Conservation (phyloP, 2,329 filamentous ascomycete genomes). For the Cryphonectria radicalis region DNA sequence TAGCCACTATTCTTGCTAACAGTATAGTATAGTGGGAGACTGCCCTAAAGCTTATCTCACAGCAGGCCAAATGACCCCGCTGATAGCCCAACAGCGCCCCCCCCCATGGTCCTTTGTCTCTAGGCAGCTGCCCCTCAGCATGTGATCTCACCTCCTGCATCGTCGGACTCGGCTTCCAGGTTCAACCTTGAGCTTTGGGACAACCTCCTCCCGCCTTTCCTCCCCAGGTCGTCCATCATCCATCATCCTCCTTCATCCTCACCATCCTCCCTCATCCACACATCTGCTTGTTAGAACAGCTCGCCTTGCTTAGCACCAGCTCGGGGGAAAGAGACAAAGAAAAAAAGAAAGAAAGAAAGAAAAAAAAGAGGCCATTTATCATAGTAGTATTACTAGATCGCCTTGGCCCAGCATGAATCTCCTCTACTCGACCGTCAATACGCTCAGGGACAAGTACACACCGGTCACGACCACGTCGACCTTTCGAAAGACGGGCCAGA, state of each 20-base stretch:
- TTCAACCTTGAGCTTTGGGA: too few species aligned
- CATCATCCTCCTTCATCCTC: too few species aligned
- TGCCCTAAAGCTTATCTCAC: too few species aligned
- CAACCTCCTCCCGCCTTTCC: too few species aligned
- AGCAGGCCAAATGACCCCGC: neutral
- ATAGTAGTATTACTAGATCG: neutral
- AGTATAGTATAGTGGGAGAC: too few species aligned
- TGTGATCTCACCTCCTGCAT: slow-evolving; percentile 26
- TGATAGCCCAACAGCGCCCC: too few species aligned
- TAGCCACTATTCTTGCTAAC: neutral
- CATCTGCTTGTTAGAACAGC: neutral
- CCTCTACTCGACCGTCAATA: slow-evolving; percentile 61
- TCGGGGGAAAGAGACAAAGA: too few species aligned
- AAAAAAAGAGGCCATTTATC: neutral
- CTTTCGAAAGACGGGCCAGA: slow-evolving; percentile 91
- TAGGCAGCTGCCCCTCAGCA: slow-evolving; percentile 19
- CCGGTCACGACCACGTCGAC: slow-evolving; percentile 89
- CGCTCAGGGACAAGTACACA: slow-evolving; percentile 87
- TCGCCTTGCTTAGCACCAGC: neutral
- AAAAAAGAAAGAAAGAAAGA: neutral
- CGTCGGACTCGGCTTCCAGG: slow-evolving; percentile 11
- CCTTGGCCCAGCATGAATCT: slow-evolving; percentile 10
- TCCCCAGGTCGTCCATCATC: too few species aligned
- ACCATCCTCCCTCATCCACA: neutral
- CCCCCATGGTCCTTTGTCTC: neutral